Evolutionary conservation across 306 rosid genomes (phyloP), one percentile per base, ranked within the genome.

Genomic region (Rubus idaeus): DNA sequence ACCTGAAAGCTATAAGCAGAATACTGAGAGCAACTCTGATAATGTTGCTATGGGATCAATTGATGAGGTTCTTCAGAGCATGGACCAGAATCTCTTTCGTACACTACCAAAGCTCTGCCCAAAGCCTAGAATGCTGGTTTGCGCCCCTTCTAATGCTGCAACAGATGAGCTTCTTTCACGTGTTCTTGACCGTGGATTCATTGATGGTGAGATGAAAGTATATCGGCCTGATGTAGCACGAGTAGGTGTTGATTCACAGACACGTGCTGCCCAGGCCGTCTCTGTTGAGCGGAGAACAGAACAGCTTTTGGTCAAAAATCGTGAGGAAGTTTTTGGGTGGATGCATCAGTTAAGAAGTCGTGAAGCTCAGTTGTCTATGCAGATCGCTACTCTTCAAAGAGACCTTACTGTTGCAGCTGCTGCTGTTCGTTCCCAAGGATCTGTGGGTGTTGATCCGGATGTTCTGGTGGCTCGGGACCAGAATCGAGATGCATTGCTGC

Each of bases 71-170:
- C 97, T 95, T 73, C 97, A 92, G 84, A 95, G 84, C 79, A 95
- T 95, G 99, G 97, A 95, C 83, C 97, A 92, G 87, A 90, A 92
- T 88, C 97, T 95, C 76, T 85, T 92, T 40, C 91, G 97, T 4
- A 95, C 97, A 64, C 90, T 95, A 79, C 99, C 99, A 68, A 95
- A 93, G 75, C 79, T 95, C 47, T 94, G 97, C 80, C 99, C 97
- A 20, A 95, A 95, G 81, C 99, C 99, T 78, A 90, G 99, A 83
- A 95, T 95, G 99, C 70, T 95, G 71, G 99, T 95, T 14, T 95
- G 99, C 81, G 99, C 99, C 52, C 99, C 99, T 45, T 95, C 99
- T 51, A 95, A 95, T 86, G 99, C 99, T 62, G 99, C 99, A 73
- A 95, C 99, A 21, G 99, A 95, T 80, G 99, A 95, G 88, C 97